These are phyloP conservation scores for Trametopsis cervina DNA, from an alignment of 768 basidiomycete genomes.

Conservation along the genomic window DNA sequence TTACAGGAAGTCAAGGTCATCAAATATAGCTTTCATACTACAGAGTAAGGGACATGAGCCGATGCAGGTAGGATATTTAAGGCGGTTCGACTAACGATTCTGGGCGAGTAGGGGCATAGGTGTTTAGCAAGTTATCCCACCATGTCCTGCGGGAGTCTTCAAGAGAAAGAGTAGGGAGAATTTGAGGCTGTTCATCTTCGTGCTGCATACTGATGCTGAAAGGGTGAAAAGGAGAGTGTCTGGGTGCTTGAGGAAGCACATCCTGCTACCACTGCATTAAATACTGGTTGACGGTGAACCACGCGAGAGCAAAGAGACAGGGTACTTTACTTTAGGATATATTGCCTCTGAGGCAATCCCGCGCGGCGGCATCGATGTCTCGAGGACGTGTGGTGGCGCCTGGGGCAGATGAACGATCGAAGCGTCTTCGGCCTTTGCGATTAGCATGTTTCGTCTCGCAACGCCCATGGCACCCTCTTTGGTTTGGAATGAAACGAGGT, in stretches of 20 bases:
- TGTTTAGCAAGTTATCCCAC: conserved; percentile 43
- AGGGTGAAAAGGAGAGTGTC: conserved; percentile 17
- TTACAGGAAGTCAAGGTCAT: conserved; percentile 48
- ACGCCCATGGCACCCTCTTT: conserved; percentile 33
- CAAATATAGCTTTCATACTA: conserved; percentile 42
- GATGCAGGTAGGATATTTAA: neutral
- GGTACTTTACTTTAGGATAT: conserved; percentile 24
- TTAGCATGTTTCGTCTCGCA: conserved; percentile 14
- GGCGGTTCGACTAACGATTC: conserved; percentile 31
- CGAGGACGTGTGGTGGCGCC: conserved; percentile 19
- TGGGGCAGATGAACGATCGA: conserved; percentile 16
- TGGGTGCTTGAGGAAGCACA: conserved; percentile 19
- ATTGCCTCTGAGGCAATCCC: conserved; percentile 19
- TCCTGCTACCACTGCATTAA: conserved; percentile 26
- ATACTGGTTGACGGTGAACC: conserved; percentile 21
- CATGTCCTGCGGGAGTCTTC: conserved; percentile 33
- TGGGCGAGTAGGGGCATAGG: conserved; percentile 33
- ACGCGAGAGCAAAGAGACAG: conserved; percentile 11
- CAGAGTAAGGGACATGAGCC: conserved; percentile 9
- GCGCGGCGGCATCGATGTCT: conserved; percentile 19
- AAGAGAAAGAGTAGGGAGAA: conserved; percentile 20
- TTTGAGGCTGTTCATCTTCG: conserved; percentile 10
- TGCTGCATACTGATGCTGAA: conserved; percentile 12
- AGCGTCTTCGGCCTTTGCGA: conserved; percentile 17
- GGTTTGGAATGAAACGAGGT: conserved; percentile 22